Conservation (phyloP, 2,329 filamentous ascomycete genomes). For the Arthrobotrys megalospora region DNA sequence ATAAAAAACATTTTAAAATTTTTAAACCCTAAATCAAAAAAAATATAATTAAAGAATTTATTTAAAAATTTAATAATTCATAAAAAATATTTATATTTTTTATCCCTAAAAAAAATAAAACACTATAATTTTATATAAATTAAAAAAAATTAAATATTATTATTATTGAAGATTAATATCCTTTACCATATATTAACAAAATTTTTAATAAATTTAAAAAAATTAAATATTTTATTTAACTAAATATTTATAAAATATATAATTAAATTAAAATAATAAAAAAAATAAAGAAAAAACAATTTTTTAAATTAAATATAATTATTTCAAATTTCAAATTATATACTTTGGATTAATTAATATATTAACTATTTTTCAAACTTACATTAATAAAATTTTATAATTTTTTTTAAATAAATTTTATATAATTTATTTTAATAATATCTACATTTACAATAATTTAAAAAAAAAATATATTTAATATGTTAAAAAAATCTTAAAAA, state of each 20-base stretch:
- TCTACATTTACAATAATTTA: neutral
- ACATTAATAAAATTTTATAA: conserved; percentile 17
- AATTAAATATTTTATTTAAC: conserved; percentile 3
- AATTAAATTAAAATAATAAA: conserved; percentile 10
- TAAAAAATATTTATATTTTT: conserved; percentile 11
- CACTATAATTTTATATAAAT: conserved; percentile 14
- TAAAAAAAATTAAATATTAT: conserved; percentile 25
- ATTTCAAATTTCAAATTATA: conserved; percentile 10
- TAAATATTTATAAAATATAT: conserved; percentile 7
- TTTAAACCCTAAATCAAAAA: neutral
- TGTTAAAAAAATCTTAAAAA: neutral
- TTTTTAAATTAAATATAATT: neutral
- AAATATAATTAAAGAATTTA: neutral
- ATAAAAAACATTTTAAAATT: neutral
- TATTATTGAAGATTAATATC: conserved; percentile 10
- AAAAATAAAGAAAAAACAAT: conserved; percentile 12
- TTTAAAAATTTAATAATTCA: conserved; percentile 18
- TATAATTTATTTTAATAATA: neutral
- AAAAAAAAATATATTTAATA: neutral
- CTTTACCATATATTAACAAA: conserved; percentile 1
- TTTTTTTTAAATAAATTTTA: conserved; percentile 2
- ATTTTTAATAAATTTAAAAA: conserved; percentile 10
- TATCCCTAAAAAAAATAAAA: conserved; percentile 6
- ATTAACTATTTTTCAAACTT: neutral
- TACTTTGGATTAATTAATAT: conserved; percentile 2